Evolutionary conservation across 805 yeast species (phyloP), one percentile per base, ranked within the genome.

Genomic region (Metschnikowia aberdeeniae): DNA sequence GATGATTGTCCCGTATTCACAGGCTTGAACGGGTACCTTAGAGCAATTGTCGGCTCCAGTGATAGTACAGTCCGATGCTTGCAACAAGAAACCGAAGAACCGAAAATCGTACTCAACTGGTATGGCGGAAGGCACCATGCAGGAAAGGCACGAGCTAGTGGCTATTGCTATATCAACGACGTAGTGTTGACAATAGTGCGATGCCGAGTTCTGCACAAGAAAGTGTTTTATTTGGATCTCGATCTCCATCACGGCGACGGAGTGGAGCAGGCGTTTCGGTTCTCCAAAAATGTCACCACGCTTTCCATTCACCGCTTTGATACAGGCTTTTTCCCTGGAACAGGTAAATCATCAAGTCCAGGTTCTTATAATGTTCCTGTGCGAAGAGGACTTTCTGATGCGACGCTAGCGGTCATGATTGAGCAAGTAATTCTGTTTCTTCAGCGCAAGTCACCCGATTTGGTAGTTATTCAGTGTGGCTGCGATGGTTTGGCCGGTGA

Each of bases 171-270:
- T 55, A 66, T 83, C 2, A 85, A 85, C 52, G 95, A 86, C 55
- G 74, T 84, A 6, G 82, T 79, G 0, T 55, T 86, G 11, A 75
- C 78, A 0, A 80, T 85, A 4, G 67, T 73, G 36, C 62, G 67
- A 32, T 65, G 85, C 11, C 60, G 90, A 29, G 66, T 68, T 20
- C 56, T 54, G 19, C 80, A 64, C 55, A 60, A 65, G 9, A 73
- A 61, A 30, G 67, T 86, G 1, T 64, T 81, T 55, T 86, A 86
- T 54, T 59, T 86, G 3, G 95, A 86, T 60, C 61, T 86, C 6
- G 95, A 86, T 60, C 60, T 86, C 6, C 95, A 86, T 59, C 90
- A 85, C 61, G 90, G 92, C 0, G 90, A 86, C 60, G 95, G 89
- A 0, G 92, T 86, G 5, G 83, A 82, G 41, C 65, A 68, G 2